Evolutionary conservation across 73 alveolate genomes (phyloP).

Genomic region (Paramecium pentaurelia): DNA sequence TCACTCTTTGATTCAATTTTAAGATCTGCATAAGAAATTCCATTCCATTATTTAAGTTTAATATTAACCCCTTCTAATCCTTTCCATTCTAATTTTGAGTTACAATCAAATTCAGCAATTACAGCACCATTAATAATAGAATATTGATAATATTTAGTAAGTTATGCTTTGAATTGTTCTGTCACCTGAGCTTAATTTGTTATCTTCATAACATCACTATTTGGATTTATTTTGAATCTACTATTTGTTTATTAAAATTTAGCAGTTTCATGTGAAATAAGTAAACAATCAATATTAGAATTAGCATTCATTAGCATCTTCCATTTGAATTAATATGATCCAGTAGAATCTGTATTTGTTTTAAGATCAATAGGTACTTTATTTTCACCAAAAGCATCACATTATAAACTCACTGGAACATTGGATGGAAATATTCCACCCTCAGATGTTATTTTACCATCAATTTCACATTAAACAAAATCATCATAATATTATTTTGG

Average conservation of each 20-base stretch:
- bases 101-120: background rate
- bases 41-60: background rate
- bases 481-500: background rate
- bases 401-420: background rate
- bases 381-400: constrained; percentile 4
- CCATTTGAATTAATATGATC: background rate
- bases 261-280: constrained; percentile 1
- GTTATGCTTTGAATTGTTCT: background rate
- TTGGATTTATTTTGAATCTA: background rate
- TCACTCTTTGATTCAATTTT: background rate
- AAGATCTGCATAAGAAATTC: background rate
- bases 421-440: background rate
- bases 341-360: background rate
- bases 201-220: background rate
- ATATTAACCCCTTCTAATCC: constrained; percentile 5
- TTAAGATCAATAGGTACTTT: background rate
- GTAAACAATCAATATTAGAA: background rate
- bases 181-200: background rate
- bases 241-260: background rate
- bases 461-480: background rate
- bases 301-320: background rate
- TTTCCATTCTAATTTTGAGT: background rate
- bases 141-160: background rate
- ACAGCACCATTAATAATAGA: background rate
- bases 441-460: background rate